Evolutionary conservation across 805 yeast species (phyloP).

Genomic region (Candida jianshihensis): DNA sequence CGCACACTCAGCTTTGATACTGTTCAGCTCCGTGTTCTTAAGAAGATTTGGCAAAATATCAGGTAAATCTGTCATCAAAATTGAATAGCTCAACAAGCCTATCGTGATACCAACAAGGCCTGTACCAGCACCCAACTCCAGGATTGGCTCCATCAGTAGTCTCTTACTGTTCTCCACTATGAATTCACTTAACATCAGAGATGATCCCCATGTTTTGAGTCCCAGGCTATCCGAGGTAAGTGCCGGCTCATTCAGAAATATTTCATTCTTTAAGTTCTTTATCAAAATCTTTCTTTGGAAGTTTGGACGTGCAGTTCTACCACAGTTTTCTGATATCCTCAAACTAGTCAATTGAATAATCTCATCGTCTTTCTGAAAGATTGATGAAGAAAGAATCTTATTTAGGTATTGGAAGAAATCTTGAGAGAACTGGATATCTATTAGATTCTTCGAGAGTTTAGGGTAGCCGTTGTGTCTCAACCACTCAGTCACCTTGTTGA

Average conservation of each 20-base stretch:
- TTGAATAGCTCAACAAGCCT: constrained; percentile 38
- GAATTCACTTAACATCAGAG: constrained; percentile 56
- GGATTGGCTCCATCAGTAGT: constrained; percentile 23
- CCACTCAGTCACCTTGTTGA: constrained; percentile 37
- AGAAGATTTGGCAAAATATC: constrained; percentile 67
- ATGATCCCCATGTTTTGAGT: constrained; percentile 93
- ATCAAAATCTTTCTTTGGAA: constrained; percentile 53
- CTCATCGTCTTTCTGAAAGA: constrained; percentile 24
- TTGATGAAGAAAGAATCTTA: constrained; percentile 39
- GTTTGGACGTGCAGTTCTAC: constrained; percentile 76
- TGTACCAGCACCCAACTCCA: constrained; percentile 94
- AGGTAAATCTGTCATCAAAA: constrained; percentile 64
- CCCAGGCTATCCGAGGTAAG: constrained; percentile 85
- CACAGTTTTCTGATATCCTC: constrained; percentile 74
- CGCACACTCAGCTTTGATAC: constrained; percentile 30
- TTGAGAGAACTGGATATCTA: constrained; percentile 25
- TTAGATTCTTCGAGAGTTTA: constrained; percentile 22
- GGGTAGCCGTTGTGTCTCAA: constrained; percentile 29
- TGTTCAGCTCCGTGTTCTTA: constrained; percentile 53
- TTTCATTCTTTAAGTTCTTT: constrained; percentile 25
- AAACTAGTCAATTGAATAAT: constrained; percentile 52
- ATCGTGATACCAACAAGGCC: constrained; percentile 81
- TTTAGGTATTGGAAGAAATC: constrained; percentile 44
- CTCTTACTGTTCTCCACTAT: constrained; percentile 35
- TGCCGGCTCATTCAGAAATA: constrained; percentile 67